Base-by-base conservation (phyloP, 1,284 basidiomycete species). In the Moesziomyces sp. region DNA sequence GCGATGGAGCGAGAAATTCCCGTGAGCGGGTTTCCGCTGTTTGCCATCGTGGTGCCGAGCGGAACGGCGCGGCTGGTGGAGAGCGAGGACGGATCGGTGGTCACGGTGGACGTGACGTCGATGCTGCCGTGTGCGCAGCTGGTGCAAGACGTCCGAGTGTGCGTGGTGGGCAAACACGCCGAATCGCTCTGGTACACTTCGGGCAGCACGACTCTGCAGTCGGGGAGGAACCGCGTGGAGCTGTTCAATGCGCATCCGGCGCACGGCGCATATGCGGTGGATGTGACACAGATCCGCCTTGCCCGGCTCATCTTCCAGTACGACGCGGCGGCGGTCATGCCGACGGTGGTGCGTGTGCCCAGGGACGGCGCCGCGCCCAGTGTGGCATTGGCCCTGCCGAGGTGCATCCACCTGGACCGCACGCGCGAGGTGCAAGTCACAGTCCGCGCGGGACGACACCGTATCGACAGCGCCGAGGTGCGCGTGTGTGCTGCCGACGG, bases 111-210 rank as follows among this genome's bases (percentile, higher is more conserved):
- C 11, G 61, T 83, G 21, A 44, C 47, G 1, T 79, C 75, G 24
- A 26, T 63, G 21, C 55, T 79, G 1, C 51, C 56, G 1, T 52
- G 53, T n/a, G 26, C 38, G 4, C 60, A 82, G 28, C 43, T 38
- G 9, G 81, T 84, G 13, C 79, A 81, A 38, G 69, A 74, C 19
- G 77, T 83, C 1, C 63, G 80, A 5, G 58, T 81, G 3, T 82
- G 80, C 34, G 46, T 84, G 2, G 49, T 59, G 11, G 69, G 64
- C 14, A 62, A 55, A 24, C 62, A 63, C 14, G 59, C 74, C 34
- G 54, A 63, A 10, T 65, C 71, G 28, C 49, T 82, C 14, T 82
- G 79, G 81, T 79, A 71, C 50, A 77, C 69, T 1, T 75, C 76
- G 16, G 73, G 58, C 14, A 19, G 40, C 6, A 45, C 56, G 1